phyloP scores from a whole-genome alignment of 2,329 filamentous ascomycete species.

The Neurospora sp. region DNA sequence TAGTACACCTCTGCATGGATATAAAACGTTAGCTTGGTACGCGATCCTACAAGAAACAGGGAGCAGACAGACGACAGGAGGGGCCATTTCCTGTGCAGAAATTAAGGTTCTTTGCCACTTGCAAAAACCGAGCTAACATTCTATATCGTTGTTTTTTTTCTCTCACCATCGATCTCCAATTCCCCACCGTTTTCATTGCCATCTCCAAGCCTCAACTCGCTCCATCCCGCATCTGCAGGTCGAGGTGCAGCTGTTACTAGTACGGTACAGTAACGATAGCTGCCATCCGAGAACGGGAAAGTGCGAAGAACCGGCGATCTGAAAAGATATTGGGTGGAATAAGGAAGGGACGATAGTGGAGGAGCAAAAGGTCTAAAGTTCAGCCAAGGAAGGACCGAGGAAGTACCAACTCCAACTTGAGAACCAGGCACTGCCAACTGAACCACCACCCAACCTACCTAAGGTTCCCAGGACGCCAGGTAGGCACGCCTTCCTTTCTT shows the following conservation, averaged over 20 bases:
- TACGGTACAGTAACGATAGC: not conserved
- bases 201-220: not conserved
- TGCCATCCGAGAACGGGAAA: not conserved
- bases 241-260: not conserved
- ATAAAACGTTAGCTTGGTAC: not conserved
- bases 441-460: not conserved
- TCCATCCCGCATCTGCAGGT: not conserved
- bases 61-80: not conserved
- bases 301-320: not conserved
- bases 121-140: not conserved
- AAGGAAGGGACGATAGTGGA: not conserved
- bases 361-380: not conserved
- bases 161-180: not conserved
- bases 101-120: not conserved
- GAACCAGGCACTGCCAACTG: not conserved
- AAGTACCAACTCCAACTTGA: not conserved
- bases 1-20: not conserved
- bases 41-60: not conserved
- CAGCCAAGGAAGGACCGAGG: not conserved
- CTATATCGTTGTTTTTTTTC: not conserved
- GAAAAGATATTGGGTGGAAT: not conserved
- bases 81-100: not conserved
- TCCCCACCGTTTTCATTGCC: not conserved
- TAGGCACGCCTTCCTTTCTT: not conserved
- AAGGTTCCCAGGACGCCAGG: not conserved